phyloP scores from a whole-genome alignment of 1,284 basidiomycete genomes.

The Earliella scabrosa region DNA sequence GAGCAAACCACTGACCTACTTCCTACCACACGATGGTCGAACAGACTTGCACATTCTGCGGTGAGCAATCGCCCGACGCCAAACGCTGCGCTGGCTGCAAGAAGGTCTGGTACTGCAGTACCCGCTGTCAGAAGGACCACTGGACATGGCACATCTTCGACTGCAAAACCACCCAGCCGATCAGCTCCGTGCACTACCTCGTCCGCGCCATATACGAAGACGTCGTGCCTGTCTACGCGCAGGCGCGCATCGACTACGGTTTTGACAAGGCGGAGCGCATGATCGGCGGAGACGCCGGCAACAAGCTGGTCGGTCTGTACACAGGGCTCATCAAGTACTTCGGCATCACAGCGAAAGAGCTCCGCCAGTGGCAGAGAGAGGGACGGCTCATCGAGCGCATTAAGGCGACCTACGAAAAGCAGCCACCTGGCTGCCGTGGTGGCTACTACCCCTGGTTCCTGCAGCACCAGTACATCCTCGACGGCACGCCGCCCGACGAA shows the following conservation, averaged over 20 bases:
- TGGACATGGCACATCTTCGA: constrained; percentile 41
- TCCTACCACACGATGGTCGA: too few species aligned
- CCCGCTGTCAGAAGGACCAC: constrained; percentile 33
- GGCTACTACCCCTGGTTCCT: constrained; percentile 41
- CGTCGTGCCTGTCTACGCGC: constrained; percentile 33
- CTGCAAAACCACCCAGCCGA: constrained; percentile 34
- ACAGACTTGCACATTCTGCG: background rate
- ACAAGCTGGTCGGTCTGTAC: constrained; percentile 39
- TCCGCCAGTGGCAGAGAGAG: constrained; percentile 38
- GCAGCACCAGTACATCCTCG: constrained; percentile 37
- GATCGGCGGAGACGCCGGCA: background rate
- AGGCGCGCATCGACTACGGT: constrained; percentile 42
- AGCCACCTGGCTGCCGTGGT: constrained; percentile 19
- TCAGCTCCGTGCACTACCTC: constrained; percentile 40
- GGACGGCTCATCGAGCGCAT: constrained; percentile 40
- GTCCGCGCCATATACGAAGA: constrained; percentile 28
- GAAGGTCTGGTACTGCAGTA: constrained; percentile 19
- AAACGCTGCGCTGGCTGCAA: constrained; percentile 5
- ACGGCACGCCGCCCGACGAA: constrained; percentile 8
- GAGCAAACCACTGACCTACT: too few species aligned
- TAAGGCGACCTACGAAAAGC: constrained; percentile 32
- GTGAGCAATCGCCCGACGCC: background rate
- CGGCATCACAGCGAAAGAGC: constrained; percentile 28
- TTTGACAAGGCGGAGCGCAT: constrained; percentile 31
- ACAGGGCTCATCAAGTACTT: constrained; percentile 30